Evolutionary conservation across 1,284 basidiomycete genomes (phyloP).

Genomic region (Mycosarcoma maydis): DNA sequence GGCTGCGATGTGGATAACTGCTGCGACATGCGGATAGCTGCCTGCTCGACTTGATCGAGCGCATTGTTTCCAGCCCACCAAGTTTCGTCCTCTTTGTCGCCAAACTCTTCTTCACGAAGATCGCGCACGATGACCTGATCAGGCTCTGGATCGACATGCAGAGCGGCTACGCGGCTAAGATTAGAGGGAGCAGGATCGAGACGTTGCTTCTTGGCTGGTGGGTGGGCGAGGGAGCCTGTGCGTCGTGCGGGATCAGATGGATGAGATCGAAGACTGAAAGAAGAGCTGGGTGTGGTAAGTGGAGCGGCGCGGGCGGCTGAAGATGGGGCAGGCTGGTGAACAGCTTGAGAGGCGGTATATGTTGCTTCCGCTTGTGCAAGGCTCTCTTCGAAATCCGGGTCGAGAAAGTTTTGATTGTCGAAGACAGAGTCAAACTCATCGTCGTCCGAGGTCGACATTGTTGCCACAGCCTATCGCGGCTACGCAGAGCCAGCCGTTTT

Average conservation of each 20-base stretch:
- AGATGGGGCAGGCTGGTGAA: slow-evolving; percentile 3
- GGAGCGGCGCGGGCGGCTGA: not conserved
- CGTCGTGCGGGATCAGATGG: slow-evolving; percentile 7
- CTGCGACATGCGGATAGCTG: slow-evolving; percentile 50
- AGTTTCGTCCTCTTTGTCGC: slow-evolving; percentile 35
- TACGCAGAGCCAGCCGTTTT: not conserved
- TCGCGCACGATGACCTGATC: slow-evolving; percentile 43
- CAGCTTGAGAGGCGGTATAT: slow-evolving; percentile 37
- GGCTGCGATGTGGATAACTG: slow-evolving; percentile 25
- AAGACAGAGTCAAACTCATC: slow-evolving; percentile 48
- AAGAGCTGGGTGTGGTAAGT: not conserved
- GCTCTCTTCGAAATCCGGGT: slow-evolving; percentile 43
- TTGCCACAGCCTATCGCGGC: not conserved
- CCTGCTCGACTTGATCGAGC: slow-evolving; percentile 43
- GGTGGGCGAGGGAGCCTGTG: slow-evolving; percentile 31
- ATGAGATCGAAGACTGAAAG: slow-evolving; percentile 14
- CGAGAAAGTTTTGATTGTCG: slow-evolving; percentile 31
- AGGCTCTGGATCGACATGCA: slow-evolving; percentile 13
- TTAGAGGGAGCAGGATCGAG: slow-evolving; percentile 22
- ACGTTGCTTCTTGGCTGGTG: slow-evolving; percentile 35
- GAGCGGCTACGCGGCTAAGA: slow-evolving; percentile 7
- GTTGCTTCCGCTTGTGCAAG: slow-evolving; percentile 42
- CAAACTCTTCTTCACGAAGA: slow-evolving; percentile 35
- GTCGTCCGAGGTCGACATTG: slow-evolving; percentile 11
- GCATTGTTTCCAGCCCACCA: slow-evolving; percentile 44